These are phyloP conservation scores for Hyaloscypha finlandica DNA, from an alignment of 495 filamentous ascomycete species.

Conservation along the genomic window DNA sequence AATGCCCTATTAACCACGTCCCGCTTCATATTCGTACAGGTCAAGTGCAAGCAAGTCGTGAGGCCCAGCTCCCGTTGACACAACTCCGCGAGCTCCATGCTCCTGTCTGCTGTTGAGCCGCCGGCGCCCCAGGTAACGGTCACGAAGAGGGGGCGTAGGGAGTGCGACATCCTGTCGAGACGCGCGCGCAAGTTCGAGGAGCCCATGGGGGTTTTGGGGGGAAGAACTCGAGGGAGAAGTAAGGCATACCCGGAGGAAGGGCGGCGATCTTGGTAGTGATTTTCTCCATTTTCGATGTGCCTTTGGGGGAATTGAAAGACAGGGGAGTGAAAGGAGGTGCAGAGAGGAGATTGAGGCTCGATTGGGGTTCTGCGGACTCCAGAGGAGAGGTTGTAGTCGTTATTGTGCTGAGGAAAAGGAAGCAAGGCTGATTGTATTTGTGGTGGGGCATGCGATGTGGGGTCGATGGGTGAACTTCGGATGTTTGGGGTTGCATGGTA, in stretches of 20 bases:
- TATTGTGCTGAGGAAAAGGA: background rate
- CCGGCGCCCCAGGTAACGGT: conserved; percentile 98
- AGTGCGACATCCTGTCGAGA: conserved; percentile 91
- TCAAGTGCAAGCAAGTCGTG: conserved; percentile 94
- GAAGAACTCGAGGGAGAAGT: conserved; percentile 99
- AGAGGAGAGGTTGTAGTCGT: background rate
- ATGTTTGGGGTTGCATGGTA: background rate
- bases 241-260: conserved; percentile 75
- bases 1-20: conserved; percentile 83
- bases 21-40: conserved; percentile 96
- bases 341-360: background rate
- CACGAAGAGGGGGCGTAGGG: conserved; percentile 88
- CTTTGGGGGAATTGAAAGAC: no score
- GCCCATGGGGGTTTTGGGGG: conserved; percentile 96
- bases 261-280: conserved; percentile 97
- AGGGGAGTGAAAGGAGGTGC: background rate
- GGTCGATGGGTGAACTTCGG: conserved; percentile 1
- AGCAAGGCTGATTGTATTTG: background rate
- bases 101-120: conserved; percentile 85
- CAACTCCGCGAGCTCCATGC: conserved; percentile 91
- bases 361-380: background rate
- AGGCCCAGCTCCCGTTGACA: conserved; percentile 89
- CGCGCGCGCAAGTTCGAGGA: conserved; percentile 90
- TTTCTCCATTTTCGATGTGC: conserved; percentile 65
- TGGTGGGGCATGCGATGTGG: conserved; percentile 3